These are phyloP conservation scores for Umbelopsis vinacea DNA, from an alignment of 192 early-diverging fungal genomes.

Conservation along the genomic window DNA sequence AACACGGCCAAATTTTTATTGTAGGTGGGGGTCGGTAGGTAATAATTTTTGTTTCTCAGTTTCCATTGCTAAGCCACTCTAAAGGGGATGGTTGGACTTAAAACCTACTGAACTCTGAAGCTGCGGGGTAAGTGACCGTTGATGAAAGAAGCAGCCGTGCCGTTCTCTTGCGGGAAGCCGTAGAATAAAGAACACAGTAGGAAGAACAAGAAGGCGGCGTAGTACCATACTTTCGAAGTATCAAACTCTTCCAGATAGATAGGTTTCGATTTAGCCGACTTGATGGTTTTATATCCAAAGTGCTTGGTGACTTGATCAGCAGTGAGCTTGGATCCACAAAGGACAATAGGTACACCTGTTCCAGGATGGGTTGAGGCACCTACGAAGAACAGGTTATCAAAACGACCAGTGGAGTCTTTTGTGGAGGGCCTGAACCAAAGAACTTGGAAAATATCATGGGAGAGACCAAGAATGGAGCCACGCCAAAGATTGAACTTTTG, in stretches of 20 bases:
- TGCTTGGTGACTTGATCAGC: conserved; percentile 47
- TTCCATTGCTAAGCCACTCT: conserved; percentile 1
- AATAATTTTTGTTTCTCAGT: neutral
- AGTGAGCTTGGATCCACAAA: conserved; percentile 55
- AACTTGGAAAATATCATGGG: conserved; percentile 57
- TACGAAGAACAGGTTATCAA: conserved; percentile 62
- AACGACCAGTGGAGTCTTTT: conserved; percentile 47
- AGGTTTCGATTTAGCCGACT: neutral
- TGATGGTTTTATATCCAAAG: conserved; percentile 19
- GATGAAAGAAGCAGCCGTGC: conserved; percentile 14
- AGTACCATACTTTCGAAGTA: neutral
- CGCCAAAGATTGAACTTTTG: conserved; percentile 59
- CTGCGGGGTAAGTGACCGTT: neutral
- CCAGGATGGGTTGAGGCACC: conserved; percentile 65
- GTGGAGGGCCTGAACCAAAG: conserved; percentile 56
- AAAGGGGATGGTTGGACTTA: neutral
- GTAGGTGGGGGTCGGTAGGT: neutral
- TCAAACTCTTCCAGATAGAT: neutral
- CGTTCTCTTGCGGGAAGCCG: neutral
- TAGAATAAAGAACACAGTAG: neutral
- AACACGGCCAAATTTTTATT: neutral
- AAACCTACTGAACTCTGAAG: neutral
- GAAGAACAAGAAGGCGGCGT: neutral
- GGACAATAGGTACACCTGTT: conserved; percentile 63
- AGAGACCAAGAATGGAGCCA: conserved; percentile 61